Base-by-base conservation (phyloP, 345 rosid genomes). In the Populus pruinosa region DNA sequence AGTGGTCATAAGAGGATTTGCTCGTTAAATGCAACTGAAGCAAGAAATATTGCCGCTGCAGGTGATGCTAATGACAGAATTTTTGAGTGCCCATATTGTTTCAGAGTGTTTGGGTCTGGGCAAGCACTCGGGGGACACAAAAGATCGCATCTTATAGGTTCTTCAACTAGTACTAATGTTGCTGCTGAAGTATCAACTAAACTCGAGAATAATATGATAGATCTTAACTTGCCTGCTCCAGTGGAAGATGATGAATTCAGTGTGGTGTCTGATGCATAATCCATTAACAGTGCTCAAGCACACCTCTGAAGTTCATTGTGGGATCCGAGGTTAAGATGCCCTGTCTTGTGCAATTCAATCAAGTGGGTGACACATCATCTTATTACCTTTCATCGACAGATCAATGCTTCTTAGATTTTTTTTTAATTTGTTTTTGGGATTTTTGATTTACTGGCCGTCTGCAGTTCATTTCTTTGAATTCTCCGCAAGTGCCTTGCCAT, bases 71-170 rank as follows among this genome's bases (percentile, higher is more conserved):
- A 67, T 4, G 73, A 74, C n/a, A 80, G 77, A 49, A 75, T 81
- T 56, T 84, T 80, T 13, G 72, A 78, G 33, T 84, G 86, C 16
- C 86, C 86, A 0, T 81, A 77, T 31, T 84, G 86, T 10, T 68
- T 25, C 25, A 78, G 63, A 62, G 81, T 84, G 17, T 84, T 84
- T 53, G 79, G 82, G 33, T 84, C 86, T 12, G 86, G 86, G 2
- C 86, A 84, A 63, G 86, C 86, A 16, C 76, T 84, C 1, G 86
- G 86, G 4, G 86, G 86, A 0, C 86, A 84, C 69, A 84, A 84
- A 68, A 75, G 82, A 62, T 78, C 84, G 2, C 86, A 84, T 71
- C 72, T 78, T 4, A 21, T 62, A 69, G 56, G 67, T 55, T 20
- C 78, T 70, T 50, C 83, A 18, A 14, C 53, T 0, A 12, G 38